These are phyloP conservation scores for Phragmites australis DNA, from an alignment of 176 grass and related monocot species.

Conservation along the genomic window DNA sequence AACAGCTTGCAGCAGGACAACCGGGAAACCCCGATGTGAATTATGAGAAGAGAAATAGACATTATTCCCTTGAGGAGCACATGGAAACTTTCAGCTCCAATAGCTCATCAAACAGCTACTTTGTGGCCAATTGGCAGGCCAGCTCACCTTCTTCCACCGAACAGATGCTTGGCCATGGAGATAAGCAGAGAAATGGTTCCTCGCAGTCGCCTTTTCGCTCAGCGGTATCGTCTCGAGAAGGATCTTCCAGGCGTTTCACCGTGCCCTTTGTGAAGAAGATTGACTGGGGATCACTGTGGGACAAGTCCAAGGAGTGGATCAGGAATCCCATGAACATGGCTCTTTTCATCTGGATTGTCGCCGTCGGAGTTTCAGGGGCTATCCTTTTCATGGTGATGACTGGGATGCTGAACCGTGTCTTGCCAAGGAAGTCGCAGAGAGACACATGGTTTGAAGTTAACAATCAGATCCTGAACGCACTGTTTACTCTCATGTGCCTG, in stretches of 20 bases:
- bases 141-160: slow-evolving; percentile 18
- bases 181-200: neutral
- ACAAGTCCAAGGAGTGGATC: slow-evolving; percentile 64
- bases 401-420: slow-evolving; percentile 59
- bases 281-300: slow-evolving; percentile 53
- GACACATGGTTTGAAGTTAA: slow-evolving; percentile 73
- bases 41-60: neutral
- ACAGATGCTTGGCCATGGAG: neutral
- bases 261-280: slow-evolving; percentile 62
- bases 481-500: slow-evolving; percentile 81
- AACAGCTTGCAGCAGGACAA: neutral
- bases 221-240: neutral
- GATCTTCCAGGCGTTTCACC: slow-evolving; percentile 4
- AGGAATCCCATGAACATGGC: slow-evolving; percentile 71
- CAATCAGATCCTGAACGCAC: slow-evolving; percentile 76
- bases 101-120: neutral
- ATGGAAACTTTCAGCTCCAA: neutral
- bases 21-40: neutral
- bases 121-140: neutral
- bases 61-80: neutral
- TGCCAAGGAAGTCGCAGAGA: slow-evolving; percentile 47
- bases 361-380: slow-evolving; percentile 63
- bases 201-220: neutral
- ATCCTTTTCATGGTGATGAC: slow-evolving; percentile 89
- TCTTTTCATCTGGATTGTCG: slow-evolving; percentile 50